Evolutionary conservation across 2,329 filamentous ascomycete species (phyloP), one percentile per base, ranked within the genome.

Genomic region (Verticillium albo-atrum): DNA sequence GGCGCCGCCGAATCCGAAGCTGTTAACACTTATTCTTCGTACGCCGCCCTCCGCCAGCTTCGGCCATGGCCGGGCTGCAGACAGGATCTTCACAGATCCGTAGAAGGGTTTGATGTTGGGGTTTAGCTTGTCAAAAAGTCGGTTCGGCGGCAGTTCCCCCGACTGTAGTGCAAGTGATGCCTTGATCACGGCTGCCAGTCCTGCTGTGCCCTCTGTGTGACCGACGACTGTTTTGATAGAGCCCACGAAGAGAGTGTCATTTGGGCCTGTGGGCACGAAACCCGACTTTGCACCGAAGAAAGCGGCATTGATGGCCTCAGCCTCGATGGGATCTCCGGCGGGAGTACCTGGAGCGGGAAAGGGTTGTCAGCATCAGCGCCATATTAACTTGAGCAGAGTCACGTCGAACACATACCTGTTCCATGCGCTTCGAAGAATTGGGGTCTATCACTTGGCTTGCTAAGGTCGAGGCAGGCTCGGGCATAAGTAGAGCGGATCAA

Each of bases 401-500:
- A n/a, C n/a, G n/a, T n/a, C n/a, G n/a, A n/a, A n/a, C n/a, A n/a
- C 79, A 70, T 32, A 1, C 74, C 74, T 0, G 76, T 77, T 1
- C 74, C 75, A 52, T 79, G 75, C n/a, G 67, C 68, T 56, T 71
- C 68, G 28, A 72, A 60, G 47, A 65, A 65, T n/a, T 61, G 57
- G 35, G 54, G 59, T 10, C 55, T 34, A 10, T 57, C 57, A 10
- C 58, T 59, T 2, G 58, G 62, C 6, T 64, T 58, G 3, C 23
- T 17, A 2, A 56, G 2, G 53, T 60, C 56, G 3, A 60, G 52
- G 3, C 63, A 62, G 1, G 62, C 61, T 4, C 50, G 55, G 7
- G 37, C 34, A 58, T 75, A 75, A 1, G 67, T 66, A 2, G 59
- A 57, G 57, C 63, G 55, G 35, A 72, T 74, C 3, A 71, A 55